Base-by-base conservation (phyloP, 1,139 yeast genomes). In the Pichia sp. region DNA sequence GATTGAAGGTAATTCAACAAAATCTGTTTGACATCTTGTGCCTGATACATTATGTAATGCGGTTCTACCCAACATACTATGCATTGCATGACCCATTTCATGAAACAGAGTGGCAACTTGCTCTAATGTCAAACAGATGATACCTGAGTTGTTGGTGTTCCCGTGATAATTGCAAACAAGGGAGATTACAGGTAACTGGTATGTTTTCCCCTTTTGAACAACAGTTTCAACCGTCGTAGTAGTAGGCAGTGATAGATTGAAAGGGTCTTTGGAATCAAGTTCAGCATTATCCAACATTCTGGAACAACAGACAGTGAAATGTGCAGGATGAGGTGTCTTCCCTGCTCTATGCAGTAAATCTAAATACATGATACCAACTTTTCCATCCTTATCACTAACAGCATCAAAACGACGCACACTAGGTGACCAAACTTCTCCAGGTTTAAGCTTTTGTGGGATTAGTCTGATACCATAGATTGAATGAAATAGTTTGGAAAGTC, bases 21-120 rank as follows among this genome's bases (percentile, higher is more conserved):
- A 93, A 69, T 93, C 99, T 0, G 99, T 90, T 7, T 91, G 88
- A 67, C 98, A 93, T 58, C 99, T 77, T 0, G 99, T 93, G 2
- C 99, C 99, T 29, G 95, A 85, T 16, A 93, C 85, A 67, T 92
- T 95, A 67, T 95, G 99, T 51, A 93, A 73, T 49, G 84, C 79
- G 0, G 99, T 93, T 58, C 93, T 78, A 0, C 98, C 99, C 31
- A 93, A 74, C 97, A 93, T 92, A 6, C 97, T 90, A 69, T 93
- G 99, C 83, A 93, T 87, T 2, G 99, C 99, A 71, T 93, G 99
- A 0, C 99, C 99, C 96, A 93, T 91, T 71, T 93, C 99, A 71
- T 93, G 99, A 73, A 95, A 93, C 38, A 93, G 73, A 0, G 99
- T 93, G 64, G 92, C 96, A 5, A 93, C 92, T 65, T 95, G 98